A percentile compares a stretch with the other conserved stretches of the same genome.
phyloP scores from a whole-genome alignment of 345 rosid genomes.

The Kandelia obovata region DNA sequence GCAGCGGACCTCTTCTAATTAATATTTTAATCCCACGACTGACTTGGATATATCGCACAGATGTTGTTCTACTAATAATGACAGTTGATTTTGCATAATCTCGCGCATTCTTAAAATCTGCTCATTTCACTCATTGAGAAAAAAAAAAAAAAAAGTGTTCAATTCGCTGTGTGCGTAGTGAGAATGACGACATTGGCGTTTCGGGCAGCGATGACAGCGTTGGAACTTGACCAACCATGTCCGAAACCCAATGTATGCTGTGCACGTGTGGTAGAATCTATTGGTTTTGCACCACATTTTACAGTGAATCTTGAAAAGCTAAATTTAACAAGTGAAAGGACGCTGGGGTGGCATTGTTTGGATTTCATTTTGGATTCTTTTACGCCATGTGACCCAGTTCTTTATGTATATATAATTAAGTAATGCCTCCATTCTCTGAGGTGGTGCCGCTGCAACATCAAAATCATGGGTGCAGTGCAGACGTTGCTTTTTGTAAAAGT shows the following conservation, averaged over 20 bases:
- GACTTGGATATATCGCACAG: no score
- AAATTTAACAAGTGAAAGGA: constrained; percentile 19
- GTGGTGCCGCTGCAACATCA: neutral
- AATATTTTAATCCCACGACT: no score
- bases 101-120: neutral
- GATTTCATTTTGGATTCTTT: constrained; percentile 15
- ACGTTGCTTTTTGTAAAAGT: constrained; percentile 9
- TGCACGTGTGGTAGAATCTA: constrained; percentile 21
- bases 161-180: no score
- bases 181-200: no score
- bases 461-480: constrained; percentile 1
- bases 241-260: constrained; percentile 12
- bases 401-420: neutral
- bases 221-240: constrained; percentile 1
- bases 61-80: no score
- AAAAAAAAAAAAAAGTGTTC: neutral
- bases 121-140: neutral
- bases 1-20: no score
- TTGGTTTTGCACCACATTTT: neutral
- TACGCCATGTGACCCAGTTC: constrained; percentile 16
- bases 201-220: no score
- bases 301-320: no score
- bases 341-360: constrained; percentile 19
- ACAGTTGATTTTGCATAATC: neutral
- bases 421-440: neutral